A percentile compares a stretch with the other conserved stretches of the same genome.
Conservation (phyloP, 164 flowering plant species). For the Magnolia changhungtana region DNA sequence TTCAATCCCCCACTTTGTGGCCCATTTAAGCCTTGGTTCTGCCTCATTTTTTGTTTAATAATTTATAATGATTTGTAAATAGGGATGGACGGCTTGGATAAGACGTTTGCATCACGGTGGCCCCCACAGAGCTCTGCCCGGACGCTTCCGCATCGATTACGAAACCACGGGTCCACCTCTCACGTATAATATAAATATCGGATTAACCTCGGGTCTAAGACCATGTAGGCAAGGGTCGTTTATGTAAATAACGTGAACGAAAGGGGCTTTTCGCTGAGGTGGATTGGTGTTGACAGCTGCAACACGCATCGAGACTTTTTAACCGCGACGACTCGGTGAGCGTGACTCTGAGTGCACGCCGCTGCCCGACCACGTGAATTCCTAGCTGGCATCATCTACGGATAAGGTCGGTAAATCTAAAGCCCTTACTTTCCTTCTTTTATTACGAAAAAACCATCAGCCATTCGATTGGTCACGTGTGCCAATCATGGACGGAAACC, state of each 20-base stretch:
- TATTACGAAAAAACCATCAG: not conserved
- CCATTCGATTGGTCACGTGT: not conserved
- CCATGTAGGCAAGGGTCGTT: not conserved
- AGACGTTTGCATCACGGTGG: too few relatives aligned
- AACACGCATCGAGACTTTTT: not conserved
- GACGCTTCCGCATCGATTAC: too few relatives aligned
- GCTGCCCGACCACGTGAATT: slow-evolving; percentile 18
- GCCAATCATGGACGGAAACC: not conserved
- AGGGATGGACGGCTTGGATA: too few relatives aligned
- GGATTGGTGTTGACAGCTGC: too few relatives aligned
- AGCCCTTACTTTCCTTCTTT: not conserved
- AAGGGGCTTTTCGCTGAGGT: not conserved
- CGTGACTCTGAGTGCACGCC: slow-evolving; percentile 23
- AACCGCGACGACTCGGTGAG: slow-evolving; percentile 14
- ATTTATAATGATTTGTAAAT: too few relatives aligned
- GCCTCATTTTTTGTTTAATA: too few relatives aligned
- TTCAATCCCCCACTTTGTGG: too few relatives aligned
- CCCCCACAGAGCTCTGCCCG: too few relatives aligned
- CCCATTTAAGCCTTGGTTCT: too few relatives aligned
- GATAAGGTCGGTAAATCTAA: slow-evolving; percentile 8
- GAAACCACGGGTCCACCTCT: too few relatives aligned
- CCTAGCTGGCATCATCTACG: slow-evolving; percentile 16
- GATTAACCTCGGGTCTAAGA: too few relatives aligned
- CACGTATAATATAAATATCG: too few relatives aligned
- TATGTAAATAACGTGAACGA: not conserved